A percentile compares a stretch with the other conserved stretches of the same genome.
Evolutionary conservation across 371 early-diverging fungal genomes (phyloP).

Genomic region (Rhizopus arrhizus): DNA sequence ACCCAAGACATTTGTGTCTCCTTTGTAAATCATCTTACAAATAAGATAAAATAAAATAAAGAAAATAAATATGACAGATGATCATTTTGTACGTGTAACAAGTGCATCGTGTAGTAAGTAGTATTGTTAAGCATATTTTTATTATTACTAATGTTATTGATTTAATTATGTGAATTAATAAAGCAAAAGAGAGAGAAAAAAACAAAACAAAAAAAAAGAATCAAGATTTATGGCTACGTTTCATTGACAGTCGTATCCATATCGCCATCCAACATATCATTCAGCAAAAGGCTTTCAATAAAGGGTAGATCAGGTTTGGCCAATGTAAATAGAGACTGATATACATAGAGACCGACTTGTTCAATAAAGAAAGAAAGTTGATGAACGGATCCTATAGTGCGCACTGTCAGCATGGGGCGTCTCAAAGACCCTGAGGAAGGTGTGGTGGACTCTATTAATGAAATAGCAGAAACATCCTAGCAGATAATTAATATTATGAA

Average conservation of each 20-base stretch:
- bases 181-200: neutral
- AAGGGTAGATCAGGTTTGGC: conserved; percentile 74
- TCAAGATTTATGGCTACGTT: neutral
- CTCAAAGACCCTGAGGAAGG: conserved; percentile 52
- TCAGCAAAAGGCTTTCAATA: conserved; percentile 74
- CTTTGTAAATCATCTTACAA: no score
- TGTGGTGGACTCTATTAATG: conserved; percentile 21
- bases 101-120: no score
- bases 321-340: conserved; percentile 70
- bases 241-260: conserved; percentile 20
- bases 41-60: no score
- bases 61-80: no score
- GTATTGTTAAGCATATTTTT: no score
- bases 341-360: conserved; percentile 71
- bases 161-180: neutral
- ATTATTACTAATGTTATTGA: no score
- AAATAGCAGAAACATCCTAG: conserved; percentile 22
- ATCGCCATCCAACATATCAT: conserved; percentile 70
- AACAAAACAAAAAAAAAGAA: conserved; percentile 1
- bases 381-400: conserved; percentile 63
- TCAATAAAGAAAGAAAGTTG: conserved; percentile 79
- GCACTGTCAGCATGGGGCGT: conserved; percentile 76
- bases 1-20: neutral
- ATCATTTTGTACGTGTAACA: no score
- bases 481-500: neutral